Base-by-base conservation (phyloP, 2,329 filamentous ascomycete species). In the Raffaelea deltoideospora region DNA sequence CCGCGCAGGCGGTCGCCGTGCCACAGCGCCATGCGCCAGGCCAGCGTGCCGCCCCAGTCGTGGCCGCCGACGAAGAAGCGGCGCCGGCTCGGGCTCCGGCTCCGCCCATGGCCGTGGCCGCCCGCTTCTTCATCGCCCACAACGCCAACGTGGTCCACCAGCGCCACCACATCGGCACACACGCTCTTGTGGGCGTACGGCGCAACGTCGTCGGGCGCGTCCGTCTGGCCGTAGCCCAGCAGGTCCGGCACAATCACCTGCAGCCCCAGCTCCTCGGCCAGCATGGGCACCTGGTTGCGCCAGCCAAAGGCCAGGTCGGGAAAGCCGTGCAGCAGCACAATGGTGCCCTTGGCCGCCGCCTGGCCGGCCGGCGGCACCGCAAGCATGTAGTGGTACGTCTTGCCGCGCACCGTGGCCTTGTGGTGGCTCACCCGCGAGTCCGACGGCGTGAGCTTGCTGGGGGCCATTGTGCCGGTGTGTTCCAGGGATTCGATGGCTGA, bases 231-330 rank as follows among this genome's bases (percentile, higher is more conserved):
- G 54, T 90, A 96, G 43, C 88, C 88, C 48, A 93, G 69, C 65
- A 86, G 78, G 57, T 95, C 85, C 0, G 85, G 81, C 10, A 75
- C 83, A 19, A 96, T 73, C 37, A 94, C 84, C 38, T 80, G 73
- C 45, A 88, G 71, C 18, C 79, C 79, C 39, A 84, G 64, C 6
- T 76, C 67, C 4, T 76, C 67, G 24, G 80, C 57, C 18, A 96
- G 67, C 47, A 74, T 58, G 1, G 87, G 86, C 41, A 95, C 80
- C 57, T 95, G 87, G 57, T 83, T 79, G 43, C 87, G 78, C 88
- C 88, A 96, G 51, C 80, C 85, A 51, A 86, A 76, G 9, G 74
- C 72, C 15, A 90, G 58, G 57, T 94, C 86, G 1, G 87, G 87
- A 59, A 78, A 92, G 45, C 87, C 87, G 56, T 86, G 80, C 50